A percentile compares a stretch with the other conserved stretches of the same genome.
Conservation (phyloP, 805 yeast genomes). For the Yarrowia sp. region DNA sequence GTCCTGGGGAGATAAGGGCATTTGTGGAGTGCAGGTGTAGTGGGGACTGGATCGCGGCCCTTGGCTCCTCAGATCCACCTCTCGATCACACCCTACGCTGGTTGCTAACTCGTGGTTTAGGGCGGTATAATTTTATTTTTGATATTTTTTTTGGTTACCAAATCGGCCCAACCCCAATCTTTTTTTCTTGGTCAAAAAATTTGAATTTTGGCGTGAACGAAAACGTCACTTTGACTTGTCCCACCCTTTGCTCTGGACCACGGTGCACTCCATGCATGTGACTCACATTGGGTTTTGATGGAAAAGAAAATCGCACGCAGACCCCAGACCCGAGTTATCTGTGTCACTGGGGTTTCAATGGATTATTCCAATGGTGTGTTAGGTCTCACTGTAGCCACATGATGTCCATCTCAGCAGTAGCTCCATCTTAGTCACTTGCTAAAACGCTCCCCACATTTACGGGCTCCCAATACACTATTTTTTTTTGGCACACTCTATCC, state of each 20-base stretch:
- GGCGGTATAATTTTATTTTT: background rate
- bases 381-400: too few species aligned
- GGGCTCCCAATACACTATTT: too few species aligned
- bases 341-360: background rate
- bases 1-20: conserved; percentile 7
- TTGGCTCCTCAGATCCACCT: background rate
- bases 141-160: background rate
- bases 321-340: conserved; percentile 6
- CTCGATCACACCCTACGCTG: background rate
- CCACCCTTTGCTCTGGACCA: conserved; percentile 15
- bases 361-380: too few species aligned
- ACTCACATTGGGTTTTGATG: conserved; percentile 1
- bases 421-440: too few species aligned
- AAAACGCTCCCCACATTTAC: too few species aligned
- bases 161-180: background rate
- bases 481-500: too few species aligned
- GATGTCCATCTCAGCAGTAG: too few species aligned
- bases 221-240: conserved; percentile 20
- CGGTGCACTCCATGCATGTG: conserved; percentile 9
- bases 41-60: background rate
- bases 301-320: background rate
- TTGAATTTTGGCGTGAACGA: background rate
- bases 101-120: too few species aligned
- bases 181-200: background rate
- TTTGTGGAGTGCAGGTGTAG: background rate